These are phyloP conservation scores for Didymosphaeria variabile DNA, from an alignment of 2,329 filamentous ascomycete species.

Conservation along the genomic window DNA sequence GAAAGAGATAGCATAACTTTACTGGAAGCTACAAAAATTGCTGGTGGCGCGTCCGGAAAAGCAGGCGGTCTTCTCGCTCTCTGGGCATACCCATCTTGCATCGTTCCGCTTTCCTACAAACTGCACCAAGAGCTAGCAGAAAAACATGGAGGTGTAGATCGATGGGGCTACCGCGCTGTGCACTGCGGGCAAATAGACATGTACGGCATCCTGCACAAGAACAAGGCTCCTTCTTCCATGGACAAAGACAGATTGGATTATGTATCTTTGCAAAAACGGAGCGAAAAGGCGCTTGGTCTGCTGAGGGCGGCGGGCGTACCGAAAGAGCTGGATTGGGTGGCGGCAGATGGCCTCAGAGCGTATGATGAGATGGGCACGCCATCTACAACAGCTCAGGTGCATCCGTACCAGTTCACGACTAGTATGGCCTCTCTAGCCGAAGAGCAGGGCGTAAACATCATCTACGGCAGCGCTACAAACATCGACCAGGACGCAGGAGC, in stretches of 20 bases:
- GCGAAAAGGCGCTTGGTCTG: slow-evolving; percentile 59
- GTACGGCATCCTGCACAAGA: slow-evolving; percentile 51
- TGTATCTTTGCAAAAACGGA: slow-evolving; percentile 65
- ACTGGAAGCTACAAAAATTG: slow-evolving; percentile 84
- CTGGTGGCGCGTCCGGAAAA: slow-evolving; percentile 93
- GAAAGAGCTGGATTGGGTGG: slow-evolving; percentile 84
- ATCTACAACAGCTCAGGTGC: slow-evolving; percentile 88
- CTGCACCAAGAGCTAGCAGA: slow-evolving; percentile 77
- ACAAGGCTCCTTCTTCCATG: slow-evolving; percentile 25
- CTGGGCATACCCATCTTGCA: slow-evolving; percentile 87
- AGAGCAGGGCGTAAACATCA: slow-evolving; percentile 66
- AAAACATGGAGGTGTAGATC: slow-evolving; percentile 77
- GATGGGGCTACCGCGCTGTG: slow-evolving; percentile 87
- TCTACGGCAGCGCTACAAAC: slow-evolving; percentile 72
- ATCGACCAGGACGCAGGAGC: slow-evolving; percentile 67
- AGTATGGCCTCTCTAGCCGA: slow-evolving; percentile 79
- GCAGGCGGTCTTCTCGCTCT: slow-evolving; percentile 88
- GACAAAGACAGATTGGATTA: slow-evolving; percentile 45
- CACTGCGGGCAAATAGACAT: slow-evolving; percentile 74
- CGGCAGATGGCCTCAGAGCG: slow-evolving; percentile 68
- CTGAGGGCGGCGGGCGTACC: slow-evolving; percentile 72
- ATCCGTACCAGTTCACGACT: slow-evolving; percentile 90
- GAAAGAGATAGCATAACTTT: slow-evolving; percentile 80
- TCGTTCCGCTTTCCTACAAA: slow-evolving; percentile 86
- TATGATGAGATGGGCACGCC: slow-evolving; percentile 88